phyloP scores from a whole-genome alignment of 2,329 filamentous ascomycete genomes.

The Mycosphaerella arachidis region DNA sequence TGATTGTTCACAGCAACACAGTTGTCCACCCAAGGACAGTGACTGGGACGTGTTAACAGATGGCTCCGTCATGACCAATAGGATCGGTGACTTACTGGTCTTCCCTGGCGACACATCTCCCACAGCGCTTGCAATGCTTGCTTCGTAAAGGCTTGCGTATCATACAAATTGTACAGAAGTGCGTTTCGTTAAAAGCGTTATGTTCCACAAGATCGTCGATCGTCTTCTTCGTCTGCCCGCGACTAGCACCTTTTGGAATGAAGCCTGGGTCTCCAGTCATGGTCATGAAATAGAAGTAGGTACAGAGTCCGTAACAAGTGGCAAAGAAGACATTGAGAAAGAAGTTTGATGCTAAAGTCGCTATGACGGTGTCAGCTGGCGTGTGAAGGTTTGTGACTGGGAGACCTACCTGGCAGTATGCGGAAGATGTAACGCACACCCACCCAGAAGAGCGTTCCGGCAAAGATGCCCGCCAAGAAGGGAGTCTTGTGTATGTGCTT shows the following conservation, averaged over 20 bases:
- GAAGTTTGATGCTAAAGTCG: slow-evolving; percentile 61
- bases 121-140: slow-evolving; percentile 91
- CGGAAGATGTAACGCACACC: slow-evolving; percentile 70
- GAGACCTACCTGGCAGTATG: slow-evolving; percentile 63
- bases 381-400: slow-evolving; percentile 1
- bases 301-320: slow-evolving; percentile 58
- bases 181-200: slow-evolving; percentile 89
- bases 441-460: slow-evolving; percentile 76
- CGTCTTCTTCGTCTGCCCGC: slow-evolving; percentile 81
- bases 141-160: slow-evolving; percentile 85
- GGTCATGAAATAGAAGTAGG: slow-evolving; percentile 80
- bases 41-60: slow-evolving; percentile 48
- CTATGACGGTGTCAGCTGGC: slow-evolving; percentile 43
- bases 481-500: slow-evolving; percentile 87
- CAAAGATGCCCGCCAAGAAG: slow-evolving; percentile 90
- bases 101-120: slow-evolving; percentile 89
- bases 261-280: slow-evolving; percentile 90
- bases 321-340: slow-evolving; percentile 75
- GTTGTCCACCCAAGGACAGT: slow-evolving; percentile 97
- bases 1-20: slow-evolving; percentile 95
- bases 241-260: slow-evolving; percentile 83
- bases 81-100: slow-evolving; percentile 68
- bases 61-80: neutral
- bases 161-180: slow-evolving; percentile 95
- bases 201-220: slow-evolving; percentile 80